A percentile compares a stretch with the other conserved stretches of the same genome.
Conservation (phyloP, 352 stramenopile genomes). For the Pythium dissotocum region DNA sequence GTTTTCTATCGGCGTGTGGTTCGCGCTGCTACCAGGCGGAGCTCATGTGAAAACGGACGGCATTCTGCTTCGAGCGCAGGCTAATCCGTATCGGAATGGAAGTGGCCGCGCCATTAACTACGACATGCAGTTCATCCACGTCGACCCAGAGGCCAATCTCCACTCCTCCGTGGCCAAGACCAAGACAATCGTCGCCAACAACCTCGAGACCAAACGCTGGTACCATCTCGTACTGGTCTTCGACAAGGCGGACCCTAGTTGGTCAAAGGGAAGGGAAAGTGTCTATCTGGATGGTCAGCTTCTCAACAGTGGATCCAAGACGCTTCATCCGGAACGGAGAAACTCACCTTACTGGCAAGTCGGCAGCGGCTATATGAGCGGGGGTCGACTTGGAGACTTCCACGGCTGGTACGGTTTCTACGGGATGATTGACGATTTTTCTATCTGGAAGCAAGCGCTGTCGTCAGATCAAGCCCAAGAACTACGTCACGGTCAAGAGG, state of each 20-base stretch:
- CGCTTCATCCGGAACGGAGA: slow-evolving; percentile 33
- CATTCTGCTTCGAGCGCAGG: slow-evolving; percentile 41
- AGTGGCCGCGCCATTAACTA: slow-evolving; percentile 35
- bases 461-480: background rate
- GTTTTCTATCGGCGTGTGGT: background rate
- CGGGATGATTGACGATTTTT: slow-evolving; percentile 50
- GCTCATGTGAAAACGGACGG: background rate
- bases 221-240: slow-evolving; percentile 66
- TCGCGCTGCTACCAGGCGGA: background rate
- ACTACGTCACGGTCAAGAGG: background rate
- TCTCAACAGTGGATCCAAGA: slow-evolving; percentile 26
- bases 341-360: slow-evolving; percentile 43
- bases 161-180: slow-evolving; percentile 40
- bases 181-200: slow-evolving; percentile 1
- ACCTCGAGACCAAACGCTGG: slow-evolving; percentile 34
- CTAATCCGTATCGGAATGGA: slow-evolving; percentile 20
- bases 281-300: slow-evolving; percentile 61
- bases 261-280: background rate
- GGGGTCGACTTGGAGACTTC: slow-evolving; percentile 33
- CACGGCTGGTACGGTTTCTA: slow-evolving; percentile 63
- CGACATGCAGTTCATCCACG: slow-evolving; percentile 31
- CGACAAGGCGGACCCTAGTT: slow-evolving; percentile 30
- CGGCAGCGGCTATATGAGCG: slow-evolving; percentile 54
- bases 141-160: slow-evolving; percentile 34
- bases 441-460: slow-evolving; percentile 32